Evolutionary conservation across 306 rosid genomes (phyloP).

Genomic region (Dalbergia cochinchinensis): DNA sequence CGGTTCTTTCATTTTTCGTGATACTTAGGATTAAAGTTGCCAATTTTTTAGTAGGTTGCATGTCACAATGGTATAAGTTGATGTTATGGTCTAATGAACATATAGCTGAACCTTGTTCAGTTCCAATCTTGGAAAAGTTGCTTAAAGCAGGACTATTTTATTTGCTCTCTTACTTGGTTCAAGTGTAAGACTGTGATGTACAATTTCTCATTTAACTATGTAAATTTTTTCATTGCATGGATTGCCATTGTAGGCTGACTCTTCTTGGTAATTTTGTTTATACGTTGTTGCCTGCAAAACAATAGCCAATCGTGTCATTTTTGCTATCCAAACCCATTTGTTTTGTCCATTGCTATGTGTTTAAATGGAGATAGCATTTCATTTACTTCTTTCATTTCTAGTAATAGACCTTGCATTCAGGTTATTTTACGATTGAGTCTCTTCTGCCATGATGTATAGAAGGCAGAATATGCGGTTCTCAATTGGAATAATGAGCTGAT

Average conservation of each 20-base stretch:
- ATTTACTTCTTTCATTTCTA: slow-evolving; percentile 30
- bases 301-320: background rate
- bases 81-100: slow-evolving; percentile 25
- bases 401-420: background rate
- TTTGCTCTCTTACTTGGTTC: slow-evolving; percentile 21
- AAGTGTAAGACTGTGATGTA: background rate
- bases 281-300: background rate
- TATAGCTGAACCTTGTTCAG: slow-evolving; percentile 10
- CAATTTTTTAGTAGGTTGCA: slow-evolving; percentile 6
- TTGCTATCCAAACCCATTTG: slow-evolving; percentile 15
- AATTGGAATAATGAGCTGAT: slow-evolving; percentile 17
- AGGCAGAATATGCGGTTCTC: slow-evolving; percentile 34
- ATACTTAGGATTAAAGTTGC: slow-evolving; percentile 12
- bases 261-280: background rate
- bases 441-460: background rate
- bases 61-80: background rate
- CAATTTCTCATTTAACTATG: slow-evolving; percentile 19
- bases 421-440: slow-evolving; percentile 22
- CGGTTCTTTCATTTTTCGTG: slow-evolving; percentile 29
- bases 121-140: background rate
- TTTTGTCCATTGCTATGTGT: background rate
- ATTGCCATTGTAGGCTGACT: slow-evolving; percentile 14
- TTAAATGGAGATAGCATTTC: too few relatives aligned
- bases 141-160: background rate
- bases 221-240: slow-evolving; percentile 39